Conservation (phyloP, 129 eudicot genomes). For the Artemisia annua region DNA sequence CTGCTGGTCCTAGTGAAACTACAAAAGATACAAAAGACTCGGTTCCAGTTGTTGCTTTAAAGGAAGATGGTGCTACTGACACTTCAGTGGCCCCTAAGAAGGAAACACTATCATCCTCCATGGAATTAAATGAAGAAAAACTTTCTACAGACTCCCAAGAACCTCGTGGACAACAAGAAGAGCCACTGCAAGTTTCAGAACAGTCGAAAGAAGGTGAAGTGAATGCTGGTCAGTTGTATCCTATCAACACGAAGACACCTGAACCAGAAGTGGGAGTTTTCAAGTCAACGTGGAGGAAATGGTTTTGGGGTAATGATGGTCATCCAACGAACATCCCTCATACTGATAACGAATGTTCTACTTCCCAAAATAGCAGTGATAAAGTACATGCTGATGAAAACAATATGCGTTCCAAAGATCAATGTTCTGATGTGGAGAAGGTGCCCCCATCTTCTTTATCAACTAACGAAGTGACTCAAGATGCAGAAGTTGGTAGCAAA, state of each 20-base stretch:
- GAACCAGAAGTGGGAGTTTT: constrained; percentile 43
- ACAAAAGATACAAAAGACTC: constrained; percentile 18
- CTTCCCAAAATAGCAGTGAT: constrained; percentile 15
- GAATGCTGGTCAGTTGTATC: constrained; percentile 19
- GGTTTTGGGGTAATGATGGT: constrained; percentile 45
- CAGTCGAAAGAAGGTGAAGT: constrained; percentile 38
- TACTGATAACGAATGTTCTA: constrained; percentile 1
- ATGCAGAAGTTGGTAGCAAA: constrained; percentile 25
- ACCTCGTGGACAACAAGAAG: constrained; percentile 33
- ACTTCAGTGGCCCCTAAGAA: constrained; percentile 12
- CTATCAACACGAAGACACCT: constrained; percentile 27
- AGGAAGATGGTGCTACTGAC: constrained; percentile 30
- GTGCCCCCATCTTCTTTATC: constrained; percentile 33
- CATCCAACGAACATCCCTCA: constrained; percentile 6
- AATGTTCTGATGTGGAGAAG: constrained; percentile 19
- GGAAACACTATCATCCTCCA: constrained; percentile 22
- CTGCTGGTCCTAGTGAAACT: constrained; percentile 18
- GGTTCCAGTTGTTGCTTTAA: constrained; percentile 16
- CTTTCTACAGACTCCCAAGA: constrained; percentile 29
- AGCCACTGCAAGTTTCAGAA: constrained; percentile 18
- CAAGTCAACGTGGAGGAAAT: constrained; percentile 46
- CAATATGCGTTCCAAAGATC: constrained; percentile 22
- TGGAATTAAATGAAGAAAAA: constrained; percentile 31
- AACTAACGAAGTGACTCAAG: constrained; percentile 31
- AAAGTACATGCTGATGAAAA: constrained; percentile 28